Evolutionary conservation across 1,139 yeast genomes (phyloP), one percentile per base, ranked within the genome.

Genomic region (Debaryomyces nepalensis): DNA sequence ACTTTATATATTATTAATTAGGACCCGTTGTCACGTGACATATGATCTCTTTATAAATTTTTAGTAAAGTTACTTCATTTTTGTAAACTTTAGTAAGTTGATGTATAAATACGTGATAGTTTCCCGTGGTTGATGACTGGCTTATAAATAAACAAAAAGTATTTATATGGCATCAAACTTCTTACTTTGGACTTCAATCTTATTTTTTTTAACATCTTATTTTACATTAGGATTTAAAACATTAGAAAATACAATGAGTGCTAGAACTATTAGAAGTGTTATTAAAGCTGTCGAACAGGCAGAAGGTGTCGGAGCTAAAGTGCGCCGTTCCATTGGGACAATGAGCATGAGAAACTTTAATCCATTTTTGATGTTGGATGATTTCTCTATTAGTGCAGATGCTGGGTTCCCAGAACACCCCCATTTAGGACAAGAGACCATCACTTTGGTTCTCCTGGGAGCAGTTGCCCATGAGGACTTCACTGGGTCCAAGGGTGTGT

Each of bases 331-430:
- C 6, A 82, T 89, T 49, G 97, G 97, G 15, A 76, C 82, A 5
- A 68, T 73, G 63, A 66, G 73, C 29, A 77, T 81, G 69, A 74
- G 90, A 55, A 83, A 83, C 60, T 87, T 87, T 65, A 76, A 88
- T 20, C 97, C 97, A 4, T 90, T 90, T 59, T 70, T 90, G 46
- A 75, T 90, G 84, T 73, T 88, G 40, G 97, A 90, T 59, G 95
- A 89, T 59, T 88, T 89, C 62, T 48, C 59, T n/a, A 58, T 63
- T 40, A 50, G 58, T 7, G 73, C 70, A 9, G 61, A 69, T 39
- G 87, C 88, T n/a, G 95, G 95, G 0, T 89, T 89, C 68, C 96
- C 96, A 4, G 93, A 87, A 54, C 97, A 90, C 60, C 97, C 97
- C 19, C 97, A 90, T 63, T 78, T 88, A 46, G 96, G 96, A 22